phyloP scores from a whole-genome alignment of 164 flowering plant species.

The Macadamia integrifolia region DNA sequence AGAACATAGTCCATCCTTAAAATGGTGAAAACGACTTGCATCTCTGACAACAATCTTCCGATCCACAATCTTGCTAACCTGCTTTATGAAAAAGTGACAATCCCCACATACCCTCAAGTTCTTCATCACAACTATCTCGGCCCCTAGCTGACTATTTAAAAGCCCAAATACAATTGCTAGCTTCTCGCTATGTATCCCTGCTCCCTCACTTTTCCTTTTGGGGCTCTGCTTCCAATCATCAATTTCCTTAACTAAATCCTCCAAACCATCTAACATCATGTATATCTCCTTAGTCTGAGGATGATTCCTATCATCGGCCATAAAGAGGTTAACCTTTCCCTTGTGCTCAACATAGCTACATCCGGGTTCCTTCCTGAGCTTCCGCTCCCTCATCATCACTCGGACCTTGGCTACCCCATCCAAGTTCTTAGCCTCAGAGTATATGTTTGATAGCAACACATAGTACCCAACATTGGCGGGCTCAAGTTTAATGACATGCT shows the following conservation, averaged over 20 bases:
- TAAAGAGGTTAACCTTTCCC: constrained; percentile 56
- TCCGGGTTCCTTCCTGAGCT: constrained; percentile 77
- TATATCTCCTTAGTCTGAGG: constrained; percentile 56
- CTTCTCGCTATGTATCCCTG: constrained; percentile 66
- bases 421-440: constrained; percentile 39
- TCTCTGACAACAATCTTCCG: constrained; percentile 70
- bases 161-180: constrained; percentile 77
- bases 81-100: constrained; percentile 70
- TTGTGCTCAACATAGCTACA: constrained; percentile 68
- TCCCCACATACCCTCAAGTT: constrained; percentile 75
- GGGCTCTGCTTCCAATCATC: constrained; percentile 12
- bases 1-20: constrained; percentile 65
- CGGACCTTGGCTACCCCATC: constrained; percentile 57
- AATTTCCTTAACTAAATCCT: constrained; percentile 29
- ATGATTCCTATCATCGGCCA: constrained; percentile 66
- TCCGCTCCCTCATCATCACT: constrained; percentile 62
- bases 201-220: constrained; percentile 14
- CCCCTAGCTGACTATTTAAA: constrained; percentile 39
- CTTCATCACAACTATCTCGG: constrained; percentile 77
- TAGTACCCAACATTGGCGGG: constrained; percentile 77
- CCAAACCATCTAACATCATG: constrained; percentile 49
- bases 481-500: constrained; percentile 53
- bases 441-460: constrained; percentile 73
- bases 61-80: constrained; percentile 57
- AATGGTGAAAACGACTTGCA: constrained; percentile 88